phyloP scores from a whole-genome alignment of 306 rosid species.

The Sophora flavescens region DNA sequence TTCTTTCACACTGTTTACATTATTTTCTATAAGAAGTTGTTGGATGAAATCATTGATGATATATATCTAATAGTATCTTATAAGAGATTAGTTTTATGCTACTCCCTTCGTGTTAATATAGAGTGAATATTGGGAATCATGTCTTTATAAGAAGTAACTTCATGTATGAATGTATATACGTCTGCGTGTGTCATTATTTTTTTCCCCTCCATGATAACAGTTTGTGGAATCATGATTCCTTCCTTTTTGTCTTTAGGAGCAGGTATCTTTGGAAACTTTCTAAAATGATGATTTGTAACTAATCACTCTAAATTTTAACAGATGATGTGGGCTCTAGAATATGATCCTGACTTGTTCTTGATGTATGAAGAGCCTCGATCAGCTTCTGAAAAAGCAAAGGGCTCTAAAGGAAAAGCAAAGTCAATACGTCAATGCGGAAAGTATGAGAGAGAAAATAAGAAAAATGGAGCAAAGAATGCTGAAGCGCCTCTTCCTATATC shows the following conservation, averaged over 20 bases:
- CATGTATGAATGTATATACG: too few species aligned
- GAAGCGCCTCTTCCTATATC: conserved; percentile 91
- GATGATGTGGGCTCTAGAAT: conserved; percentile 99
- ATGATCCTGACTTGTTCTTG: conserved; percentile 76
- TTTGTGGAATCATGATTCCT: conserved; percentile 7
- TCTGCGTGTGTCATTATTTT: too few species aligned
- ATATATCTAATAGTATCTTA: neutral
- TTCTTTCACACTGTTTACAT: conserved; percentile 2
- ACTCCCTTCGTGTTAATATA: neutral
- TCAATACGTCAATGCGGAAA: conserved; percentile 88
- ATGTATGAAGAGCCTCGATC: conserved; percentile 75
- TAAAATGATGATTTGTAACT: conserved; percentile 35
- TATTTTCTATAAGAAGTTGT: conserved; percentile 31
- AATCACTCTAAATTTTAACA: conserved; percentile 52
- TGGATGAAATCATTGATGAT: conserved; percentile 33
- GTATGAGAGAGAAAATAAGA: conserved; percentile 85
- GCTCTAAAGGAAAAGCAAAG: conserved; percentile 73
- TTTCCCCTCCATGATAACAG: neutral
- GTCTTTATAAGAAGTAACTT: too few species aligned
- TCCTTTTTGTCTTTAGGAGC: conserved; percentile 1
- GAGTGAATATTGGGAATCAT: too few species aligned
- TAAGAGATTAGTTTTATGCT: neutral
- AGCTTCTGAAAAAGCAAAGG: conserved; percentile 53
- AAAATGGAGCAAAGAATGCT: conserved; percentile 65
- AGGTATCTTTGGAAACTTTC: conserved; percentile 24